A percentile compares a stretch with the other conserved stretches of the same genome.
These are phyloP conservation scores for Lathyrus aphaca DNA, from an alignment of 306 rosid species.

Conservation along the genomic window DNA sequence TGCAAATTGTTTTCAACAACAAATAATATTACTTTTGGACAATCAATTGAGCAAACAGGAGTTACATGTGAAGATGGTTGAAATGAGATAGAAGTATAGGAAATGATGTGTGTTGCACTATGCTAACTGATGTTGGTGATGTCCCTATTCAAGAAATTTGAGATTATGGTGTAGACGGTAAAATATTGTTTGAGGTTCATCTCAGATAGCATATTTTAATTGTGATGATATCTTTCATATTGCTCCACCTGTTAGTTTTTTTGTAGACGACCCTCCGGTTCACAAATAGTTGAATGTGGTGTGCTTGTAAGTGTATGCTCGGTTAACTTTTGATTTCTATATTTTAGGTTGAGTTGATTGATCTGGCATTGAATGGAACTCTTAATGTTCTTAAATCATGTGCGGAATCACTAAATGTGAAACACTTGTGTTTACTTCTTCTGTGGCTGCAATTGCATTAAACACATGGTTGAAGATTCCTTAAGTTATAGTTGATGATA, in stretches of 20 bases:
- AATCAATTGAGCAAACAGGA: constrained; percentile 81
- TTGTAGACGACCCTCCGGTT: too few relatives aligned
- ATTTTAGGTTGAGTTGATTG: background rate
- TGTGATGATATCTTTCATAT: too few relatives aligned
- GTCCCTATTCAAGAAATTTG: too few relatives aligned
- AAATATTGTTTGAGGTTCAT: too few relatives aligned
- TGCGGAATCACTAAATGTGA: background rate
- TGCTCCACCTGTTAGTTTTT: too few relatives aligned
- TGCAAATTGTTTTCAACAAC: constrained; percentile 86
- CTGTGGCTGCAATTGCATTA: background rate
- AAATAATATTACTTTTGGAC: constrained; percentile 91
- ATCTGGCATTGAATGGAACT: background rate
- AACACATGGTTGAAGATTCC: background rate
- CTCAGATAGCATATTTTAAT: too few relatives aligned
- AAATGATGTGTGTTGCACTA: constrained; percentile 88
- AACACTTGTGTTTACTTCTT: background rate
- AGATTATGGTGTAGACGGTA: too few relatives aligned
- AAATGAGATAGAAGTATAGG: constrained; percentile 92
- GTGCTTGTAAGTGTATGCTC: background rate
- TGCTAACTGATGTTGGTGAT: too few relatives aligned
- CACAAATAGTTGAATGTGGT: too few relatives aligned
- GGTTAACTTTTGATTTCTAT: background rate
- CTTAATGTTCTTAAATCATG: background rate
- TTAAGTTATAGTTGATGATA: too few relatives aligned
- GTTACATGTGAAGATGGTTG: constrained; percentile 91